phyloP scores from a whole-genome alignment of 345 rosid genomes.

The Citrus cavaleriei region DNA sequence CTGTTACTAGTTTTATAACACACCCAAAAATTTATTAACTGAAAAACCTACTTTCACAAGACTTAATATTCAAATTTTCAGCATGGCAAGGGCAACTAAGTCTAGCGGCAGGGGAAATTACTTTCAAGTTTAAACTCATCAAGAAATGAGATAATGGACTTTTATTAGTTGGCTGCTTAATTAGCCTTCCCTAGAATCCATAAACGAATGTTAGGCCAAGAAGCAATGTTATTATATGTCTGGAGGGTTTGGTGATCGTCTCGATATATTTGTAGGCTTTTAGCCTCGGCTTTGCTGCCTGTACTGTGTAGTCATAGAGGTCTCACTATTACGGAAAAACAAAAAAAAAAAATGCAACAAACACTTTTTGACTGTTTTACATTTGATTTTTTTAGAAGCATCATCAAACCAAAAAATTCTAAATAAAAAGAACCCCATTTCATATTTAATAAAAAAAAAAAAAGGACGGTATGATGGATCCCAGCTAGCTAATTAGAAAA shows the following conservation, averaged over 20 bases:
- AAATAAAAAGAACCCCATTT: background rate
- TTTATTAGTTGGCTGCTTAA: background rate
- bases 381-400: background rate
- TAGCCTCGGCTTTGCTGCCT: constrained; percentile 34
- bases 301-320: background rate
- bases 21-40: no score
- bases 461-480: background rate
- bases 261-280: constrained; percentile 25
- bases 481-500: background rate
- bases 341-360: no score
- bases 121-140: no score
- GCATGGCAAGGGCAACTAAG: no score
- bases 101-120: no score
- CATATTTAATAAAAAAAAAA: background rate
- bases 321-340: background rate
- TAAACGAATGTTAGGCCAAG: constrained; percentile 26
- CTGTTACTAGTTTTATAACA: no score
- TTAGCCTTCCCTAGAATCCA: constrained; percentile 15
- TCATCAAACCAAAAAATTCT: background rate
- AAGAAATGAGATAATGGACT: no score
- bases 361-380: background rate
- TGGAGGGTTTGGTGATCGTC: constrained; percentile 32
- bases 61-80: no score
- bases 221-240: background rate
- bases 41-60: no score